Base-by-base conservation (phyloP, 2,329 filamentous ascomycete genomes). In the Neonectria sp. region DNA sequence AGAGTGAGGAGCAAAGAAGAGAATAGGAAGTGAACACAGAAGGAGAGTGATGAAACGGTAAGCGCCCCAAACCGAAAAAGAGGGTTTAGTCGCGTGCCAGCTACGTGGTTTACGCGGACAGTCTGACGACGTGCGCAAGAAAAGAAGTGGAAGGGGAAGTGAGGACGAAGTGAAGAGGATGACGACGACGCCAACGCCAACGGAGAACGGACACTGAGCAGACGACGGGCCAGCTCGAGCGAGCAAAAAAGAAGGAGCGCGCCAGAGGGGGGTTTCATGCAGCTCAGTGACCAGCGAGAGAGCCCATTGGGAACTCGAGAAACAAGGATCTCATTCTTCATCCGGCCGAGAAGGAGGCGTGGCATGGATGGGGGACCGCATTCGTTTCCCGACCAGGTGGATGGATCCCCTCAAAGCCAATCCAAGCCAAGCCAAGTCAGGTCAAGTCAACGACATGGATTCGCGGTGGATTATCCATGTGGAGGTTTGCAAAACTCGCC, bases 191-290 rank as follows among this genome's bases (percentile, higher is more conserved):
- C 17, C n/a, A 11, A 4, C 40, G 4, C n/a, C 40, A 45, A 24
- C 40, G 9, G 40, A 43, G 5, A 11, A 40, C 37, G n/a, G 40
- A 45, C 40, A 45, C 17, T 37, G 27, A 33, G 9, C 31, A 33
- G 24, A 49, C 46, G 46, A 27, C 24, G 5, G 8, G 25, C 46
- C 13, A 27, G 37, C 17, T 40, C 37, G 13, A 6, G 21, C n/a
- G 21, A 25, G 25, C 25, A 49, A n/a, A 24, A 24, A 8, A 53
- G 51, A 35, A 21, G 51, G 51, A 53, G 51, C 51, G 51, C 51
- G 51, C 37, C 51, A 53, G 51, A 35, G n/a, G n/a, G 15, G 5
- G 25, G 49, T 53, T 53, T 53, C 49, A 53, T 53, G 51, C 31
- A 53, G 49, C 49, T 21, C 27, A 29, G 15, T 8, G 49, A 52